Percentiles rank a stretch among this genome's conserved stretches.
Conservation (phyloP, 2,329 filamentous ascomycete species). For the Cordyceps fumosorosea region DNA sequence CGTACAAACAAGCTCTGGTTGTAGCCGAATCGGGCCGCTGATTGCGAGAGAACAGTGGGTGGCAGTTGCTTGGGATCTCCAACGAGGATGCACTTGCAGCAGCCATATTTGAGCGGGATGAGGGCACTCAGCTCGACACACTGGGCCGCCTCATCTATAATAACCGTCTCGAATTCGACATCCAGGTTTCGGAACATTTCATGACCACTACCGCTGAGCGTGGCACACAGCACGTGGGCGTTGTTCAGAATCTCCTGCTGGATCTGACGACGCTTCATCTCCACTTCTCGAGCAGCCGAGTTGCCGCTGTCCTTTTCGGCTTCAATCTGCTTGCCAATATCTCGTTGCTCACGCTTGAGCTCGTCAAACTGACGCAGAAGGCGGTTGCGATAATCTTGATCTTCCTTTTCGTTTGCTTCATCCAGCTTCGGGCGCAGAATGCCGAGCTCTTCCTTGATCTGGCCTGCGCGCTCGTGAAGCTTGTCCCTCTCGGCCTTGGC, state of each 20-base stretch:
- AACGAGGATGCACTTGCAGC: slow-evolving; percentile 91
- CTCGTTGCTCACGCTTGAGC: slow-evolving; percentile 66
- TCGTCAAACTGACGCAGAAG: slow-evolving; percentile 73
- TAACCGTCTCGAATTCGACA: slow-evolving; percentile 96
- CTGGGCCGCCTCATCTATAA: slow-evolving; percentile 97
- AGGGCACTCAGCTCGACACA: slow-evolving; percentile 95
- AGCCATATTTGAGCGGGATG: slow-evolving; percentile 95
- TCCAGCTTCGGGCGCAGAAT: slow-evolving; percentile 67
- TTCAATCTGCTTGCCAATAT: slow-evolving; percentile 77
- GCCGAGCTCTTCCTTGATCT: slow-evolving; percentile 69
- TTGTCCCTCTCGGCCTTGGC: slow-evolving; percentile 51
- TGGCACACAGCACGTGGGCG: slow-evolving; percentile 90
- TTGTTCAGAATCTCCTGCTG: slow-evolving; percentile 89
- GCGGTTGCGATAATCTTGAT: slow-evolving; percentile 41
- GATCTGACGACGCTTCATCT: slow-evolving; percentile 74
- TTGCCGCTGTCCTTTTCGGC: slow-evolving; percentile 80
- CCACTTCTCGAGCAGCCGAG: slow-evolving; percentile 72
- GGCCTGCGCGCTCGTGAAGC: slow-evolving; percentile 56
- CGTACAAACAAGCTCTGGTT: slow-evolving; percentile 97
- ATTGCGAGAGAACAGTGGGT: slow-evolving; percentile 90
- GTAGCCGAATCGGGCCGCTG: slow-evolving; percentile 86
- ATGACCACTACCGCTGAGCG: slow-evolving; percentile 89
- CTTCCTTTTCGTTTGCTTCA: slow-evolving; percentile 50
- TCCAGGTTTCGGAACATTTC: slow-evolving; percentile 94
- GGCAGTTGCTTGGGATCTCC: slow-evolving; percentile 97